These are phyloP conservation scores for Trichoderma sp. DNA, from an alignment of 2,329 filamentous ascomycete species.

Conservation along the genomic window DNA sequence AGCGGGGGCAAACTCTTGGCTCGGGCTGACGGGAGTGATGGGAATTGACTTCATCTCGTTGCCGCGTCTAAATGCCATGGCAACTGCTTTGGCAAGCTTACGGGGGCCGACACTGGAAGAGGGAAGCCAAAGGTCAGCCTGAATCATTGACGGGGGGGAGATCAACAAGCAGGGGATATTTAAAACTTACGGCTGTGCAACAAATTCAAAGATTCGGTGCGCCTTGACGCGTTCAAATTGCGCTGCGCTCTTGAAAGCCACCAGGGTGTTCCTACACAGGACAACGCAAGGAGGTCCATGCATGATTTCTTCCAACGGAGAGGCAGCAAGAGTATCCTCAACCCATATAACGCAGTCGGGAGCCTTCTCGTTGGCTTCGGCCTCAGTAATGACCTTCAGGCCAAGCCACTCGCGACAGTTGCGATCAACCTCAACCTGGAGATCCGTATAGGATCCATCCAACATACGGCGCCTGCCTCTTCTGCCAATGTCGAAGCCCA, in stretches of 20 bases:
- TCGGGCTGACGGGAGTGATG: slow-evolving; percentile 1
- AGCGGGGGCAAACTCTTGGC: background rate
- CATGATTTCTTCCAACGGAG: slow-evolving; percentile 9
- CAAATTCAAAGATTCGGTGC: slow-evolving; percentile 41
- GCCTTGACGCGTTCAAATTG: slow-evolving; percentile 27
- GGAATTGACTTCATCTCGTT: slow-evolving; percentile 21
- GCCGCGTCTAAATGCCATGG: slow-evolving; percentile 24
- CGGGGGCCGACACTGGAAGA: slow-evolving; percentile 41
- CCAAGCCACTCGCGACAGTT: slow-evolving; percentile 42
- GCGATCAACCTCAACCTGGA: slow-evolving; percentile 3
- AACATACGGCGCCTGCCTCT: slow-evolving; percentile 14
- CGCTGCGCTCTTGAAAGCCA: slow-evolving; percentile 36
- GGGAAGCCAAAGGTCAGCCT: background rate
- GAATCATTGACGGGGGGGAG: too few species aligned
- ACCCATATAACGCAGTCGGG: slow-evolving; percentile 37
- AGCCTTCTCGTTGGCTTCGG: slow-evolving; percentile 22
- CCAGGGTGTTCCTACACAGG: slow-evolving; percentile 41
- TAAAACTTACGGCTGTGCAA: slow-evolving; percentile 44
- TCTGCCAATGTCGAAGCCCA: slow-evolving; percentile 32
- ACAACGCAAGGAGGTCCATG: slow-evolving; percentile 37
- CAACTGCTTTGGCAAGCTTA: slow-evolving; percentile 37
- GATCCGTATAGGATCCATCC: slow-evolving; percentile 14
- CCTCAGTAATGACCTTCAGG: slow-evolving; percentile 36
- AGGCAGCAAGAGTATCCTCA: slow-evolving; percentile 20
- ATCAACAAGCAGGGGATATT: too few species aligned